phyloP scores from a whole-genome alignment of 441 rosid species.

The Eruca vesicaria region DNA sequence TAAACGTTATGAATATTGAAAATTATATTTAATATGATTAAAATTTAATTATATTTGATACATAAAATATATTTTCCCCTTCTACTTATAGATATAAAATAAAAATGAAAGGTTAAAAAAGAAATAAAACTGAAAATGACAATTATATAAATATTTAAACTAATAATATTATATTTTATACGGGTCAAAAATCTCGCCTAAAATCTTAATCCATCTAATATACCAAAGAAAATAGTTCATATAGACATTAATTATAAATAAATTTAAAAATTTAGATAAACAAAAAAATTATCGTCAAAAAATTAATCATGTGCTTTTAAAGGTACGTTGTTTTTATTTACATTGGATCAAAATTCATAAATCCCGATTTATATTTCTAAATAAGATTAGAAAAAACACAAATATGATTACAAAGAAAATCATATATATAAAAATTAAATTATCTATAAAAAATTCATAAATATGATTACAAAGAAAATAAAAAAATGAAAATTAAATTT shows the following conservation, averaged over 20 bases:
- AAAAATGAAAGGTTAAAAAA: too few species aligned
- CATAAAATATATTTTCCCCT: background rate
- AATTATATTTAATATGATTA: too few species aligned
- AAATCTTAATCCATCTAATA: background rate
- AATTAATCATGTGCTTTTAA: too few species aligned
- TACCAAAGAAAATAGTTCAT: background rate
- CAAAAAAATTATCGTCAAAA: too few species aligned
- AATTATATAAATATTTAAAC: too few species aligned
- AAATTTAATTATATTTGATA: too few species aligned
- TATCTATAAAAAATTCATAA: too few species aligned
- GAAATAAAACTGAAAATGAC: background rate
- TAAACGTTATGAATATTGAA: background rate
- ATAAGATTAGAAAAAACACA: background rate
- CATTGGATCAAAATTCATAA: background rate
- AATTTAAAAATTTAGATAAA: background rate
- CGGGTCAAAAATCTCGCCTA: background rate
- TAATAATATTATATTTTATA: too few species aligned
- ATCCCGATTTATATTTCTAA: too few species aligned
- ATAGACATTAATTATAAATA: background rate
- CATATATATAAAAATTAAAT: background rate
- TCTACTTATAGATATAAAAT: background rate
- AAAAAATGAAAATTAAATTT: background rate
- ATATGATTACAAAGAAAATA: too few species aligned
- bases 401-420: background rate
- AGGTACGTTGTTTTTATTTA: background rate